Conservation (phyloP, 2,329 filamentous ascomycete genomes). For the Fusarium phyllophilum region DNA sequence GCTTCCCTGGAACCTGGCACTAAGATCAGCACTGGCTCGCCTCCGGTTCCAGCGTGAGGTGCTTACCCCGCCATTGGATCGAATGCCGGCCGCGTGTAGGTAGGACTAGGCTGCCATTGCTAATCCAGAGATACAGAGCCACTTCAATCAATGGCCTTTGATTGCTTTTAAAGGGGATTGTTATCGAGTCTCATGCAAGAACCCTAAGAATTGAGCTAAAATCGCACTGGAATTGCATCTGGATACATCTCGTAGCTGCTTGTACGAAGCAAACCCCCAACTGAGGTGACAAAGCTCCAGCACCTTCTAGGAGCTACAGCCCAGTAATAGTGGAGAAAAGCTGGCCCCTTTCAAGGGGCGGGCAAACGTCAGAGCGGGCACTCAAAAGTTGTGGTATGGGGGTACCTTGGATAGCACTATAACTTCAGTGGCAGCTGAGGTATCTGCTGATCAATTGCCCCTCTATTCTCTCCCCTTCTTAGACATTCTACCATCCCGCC, state of each 20-base stretch:
- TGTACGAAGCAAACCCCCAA: background rate
- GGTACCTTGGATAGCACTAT: background rate
- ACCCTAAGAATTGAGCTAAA: background rate
- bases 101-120: constrained; percentile 21
- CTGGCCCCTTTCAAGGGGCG: constrained; percentile 14
- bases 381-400: constrained; percentile 6
- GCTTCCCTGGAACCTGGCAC: constrained; percentile 5
- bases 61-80: constrained; percentile 35
- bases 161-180: background rate
- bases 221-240: background rate
- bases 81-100: constrained; percentile 31
- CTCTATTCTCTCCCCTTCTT: constrained; percentile 54
- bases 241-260: constrained; percentile 17
- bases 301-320: constrained; percentile 39
- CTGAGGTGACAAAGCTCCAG: constrained; percentile 34
- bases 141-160: background rate
- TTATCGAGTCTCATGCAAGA: background rate
- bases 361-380: constrained; percentile 35
- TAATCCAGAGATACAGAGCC: background rate
- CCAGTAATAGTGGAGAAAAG: constrained; percentile 35
- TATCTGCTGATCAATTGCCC: constrained; percentile 38
- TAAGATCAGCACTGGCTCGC: background rate
- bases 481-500: constrained; percentile 50
- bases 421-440: background rate
- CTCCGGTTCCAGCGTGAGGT: background rate